These are phyloP conservation scores for Paecilomyces variotii DNA, from an alignment of 2,329 filamentous ascomycete species.

Conservation along the genomic window DNA sequence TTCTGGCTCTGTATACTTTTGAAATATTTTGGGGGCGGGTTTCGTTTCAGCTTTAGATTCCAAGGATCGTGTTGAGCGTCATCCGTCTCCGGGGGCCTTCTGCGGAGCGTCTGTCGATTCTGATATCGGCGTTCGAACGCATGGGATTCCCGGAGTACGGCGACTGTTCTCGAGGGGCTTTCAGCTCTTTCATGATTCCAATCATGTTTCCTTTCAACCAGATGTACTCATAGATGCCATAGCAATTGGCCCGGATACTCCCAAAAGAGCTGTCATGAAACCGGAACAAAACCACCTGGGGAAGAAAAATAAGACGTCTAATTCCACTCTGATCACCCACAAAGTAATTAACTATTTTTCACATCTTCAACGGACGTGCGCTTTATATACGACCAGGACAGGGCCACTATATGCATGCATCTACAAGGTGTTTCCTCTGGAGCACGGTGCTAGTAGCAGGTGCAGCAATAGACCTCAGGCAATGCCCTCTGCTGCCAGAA, in stretches of 20 bases:
- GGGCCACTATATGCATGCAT: too few relatives aligned
- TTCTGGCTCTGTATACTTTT: constrained; percentile 16
- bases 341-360: too few relatives aligned
- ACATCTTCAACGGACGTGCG: too few relatives aligned
- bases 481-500: too few relatives aligned
- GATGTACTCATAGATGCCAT: constrained; percentile 22
- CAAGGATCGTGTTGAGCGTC: background rate
- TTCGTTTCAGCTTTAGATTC: background rate
- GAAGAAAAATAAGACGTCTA: background rate
- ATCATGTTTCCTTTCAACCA: constrained; percentile 1
- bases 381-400: too few relatives aligned
- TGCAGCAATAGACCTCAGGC: too few relatives aligned
- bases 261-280: background rate
- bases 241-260: background rate
- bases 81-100: background rate
- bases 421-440: too few relatives aligned
- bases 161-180: background rate
- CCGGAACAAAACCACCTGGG: background rate
- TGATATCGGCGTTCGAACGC: constrained; percentile 2
- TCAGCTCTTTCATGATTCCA: background rate
- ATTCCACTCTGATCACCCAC: background rate
- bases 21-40: background rate
- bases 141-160: background rate
- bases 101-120: background rate
- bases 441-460: too few relatives aligned